phyloP scores from a whole-genome alignment of 2,329 filamentous ascomycete genomes.

The Paecilomyces sp. region DNA sequence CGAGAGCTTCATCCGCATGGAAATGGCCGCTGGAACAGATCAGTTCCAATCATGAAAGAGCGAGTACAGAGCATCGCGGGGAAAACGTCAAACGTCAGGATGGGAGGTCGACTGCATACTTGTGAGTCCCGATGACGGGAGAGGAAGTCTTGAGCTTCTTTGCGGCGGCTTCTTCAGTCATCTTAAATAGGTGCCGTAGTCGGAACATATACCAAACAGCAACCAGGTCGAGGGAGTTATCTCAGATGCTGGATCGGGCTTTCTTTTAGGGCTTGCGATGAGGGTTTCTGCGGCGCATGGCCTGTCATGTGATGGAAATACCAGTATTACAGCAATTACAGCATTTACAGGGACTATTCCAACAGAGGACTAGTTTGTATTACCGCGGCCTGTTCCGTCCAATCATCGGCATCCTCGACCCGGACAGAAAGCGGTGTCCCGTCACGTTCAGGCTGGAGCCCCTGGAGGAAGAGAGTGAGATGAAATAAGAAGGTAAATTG shows the following conservation, averaged over 20 bases:
- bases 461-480: neutral
- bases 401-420: neutral
- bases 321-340: neutral
- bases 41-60: conserved; percentile 1
- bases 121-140: conserved; percentile 84
- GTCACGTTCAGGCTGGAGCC: neutral
- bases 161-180: conserved; percentile 60
- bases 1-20: conserved; percentile 96
- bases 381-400: neutral
- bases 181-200: conserved; percentile 44
- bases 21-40: conserved; percentile 65
- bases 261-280: neutral
- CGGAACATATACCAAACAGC: neutral
- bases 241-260: neutral
- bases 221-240: neutral
- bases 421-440: neutral
- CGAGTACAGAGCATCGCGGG: neutral
- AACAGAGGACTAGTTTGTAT: neutral
- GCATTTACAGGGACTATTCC: neutral
- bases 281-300: neutral
- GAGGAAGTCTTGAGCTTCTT: conserved; percentile 78
- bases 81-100: neutral
- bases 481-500: neutral
- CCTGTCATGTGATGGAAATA: neutral
- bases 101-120: conserved; percentile 33